phyloP scores from a whole-genome alignment of 2,329 filamentous ascomycete species.

The Pseudogymnoascus sp. region DNA sequence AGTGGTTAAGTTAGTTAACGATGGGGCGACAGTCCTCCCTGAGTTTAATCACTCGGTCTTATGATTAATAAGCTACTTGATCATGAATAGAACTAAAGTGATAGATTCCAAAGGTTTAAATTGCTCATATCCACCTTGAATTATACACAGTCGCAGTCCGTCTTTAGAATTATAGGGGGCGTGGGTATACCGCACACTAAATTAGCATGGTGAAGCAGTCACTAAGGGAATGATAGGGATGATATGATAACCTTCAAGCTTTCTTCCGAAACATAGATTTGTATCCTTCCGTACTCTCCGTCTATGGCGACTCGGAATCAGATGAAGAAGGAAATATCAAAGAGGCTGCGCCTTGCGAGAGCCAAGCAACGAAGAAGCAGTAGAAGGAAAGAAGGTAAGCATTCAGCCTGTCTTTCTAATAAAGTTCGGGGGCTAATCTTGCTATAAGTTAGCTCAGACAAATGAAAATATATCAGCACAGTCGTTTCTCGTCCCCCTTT shows the following conservation, averaged over 20 bases:
- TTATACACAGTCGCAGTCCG: not conserved
- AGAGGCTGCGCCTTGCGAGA: not conserved
- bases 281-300: too few species aligned
- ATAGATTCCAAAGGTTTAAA: too few species aligned
- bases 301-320: not conserved
- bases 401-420: not conserved
- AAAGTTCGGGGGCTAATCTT: not conserved
- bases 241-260: not conserved
- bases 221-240: not conserved
- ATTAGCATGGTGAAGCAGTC: not conserved
- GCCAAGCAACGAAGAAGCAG: not conserved
- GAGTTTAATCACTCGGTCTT: too few species aligned
- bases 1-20: too few species aligned
- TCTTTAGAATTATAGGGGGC: not conserved
- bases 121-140: not conserved
- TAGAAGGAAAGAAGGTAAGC: not conserved
- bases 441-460: not conserved
- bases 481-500: not conserved
- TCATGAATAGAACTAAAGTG: too few species aligned
- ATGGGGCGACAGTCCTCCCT: too few species aligned
- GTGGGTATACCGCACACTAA: not conserved
- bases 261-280: not conserved
- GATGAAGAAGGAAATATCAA: not conserved
- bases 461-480: not conserved
- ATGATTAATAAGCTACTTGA: too few species aligned